phyloP scores from a whole-genome alignment of 2,329 filamentous ascomycete species.

The Zalaria obscura region DNA sequence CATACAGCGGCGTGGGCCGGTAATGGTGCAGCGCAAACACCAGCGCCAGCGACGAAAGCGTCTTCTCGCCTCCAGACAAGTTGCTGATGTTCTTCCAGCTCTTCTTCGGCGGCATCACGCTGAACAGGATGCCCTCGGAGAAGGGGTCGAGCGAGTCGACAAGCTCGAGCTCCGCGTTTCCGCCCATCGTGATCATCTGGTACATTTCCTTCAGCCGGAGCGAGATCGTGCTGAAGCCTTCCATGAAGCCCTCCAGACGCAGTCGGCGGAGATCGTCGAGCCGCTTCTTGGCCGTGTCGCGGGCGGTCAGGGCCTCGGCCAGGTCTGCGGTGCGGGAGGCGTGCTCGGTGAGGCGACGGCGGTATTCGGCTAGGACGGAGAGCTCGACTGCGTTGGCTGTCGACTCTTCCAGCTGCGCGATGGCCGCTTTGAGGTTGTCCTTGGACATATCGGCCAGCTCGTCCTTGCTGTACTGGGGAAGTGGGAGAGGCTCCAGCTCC shows the following conservation, averaged over 20 bases:
- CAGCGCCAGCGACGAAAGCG: constrained; percentile 75
- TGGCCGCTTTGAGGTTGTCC: constrained; percentile 46
- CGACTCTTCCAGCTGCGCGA: constrained; percentile 54
- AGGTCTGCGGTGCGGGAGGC: constrained; percentile 72
- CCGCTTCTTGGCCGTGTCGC: constrained; percentile 80
- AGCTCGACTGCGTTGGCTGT: constrained; percentile 84
- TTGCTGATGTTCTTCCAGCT: constrained; percentile 99
- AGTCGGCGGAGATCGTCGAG: constrained; percentile 84
- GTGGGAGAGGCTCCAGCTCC: constrained; percentile 40
- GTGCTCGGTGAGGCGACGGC: constrained; percentile 72
- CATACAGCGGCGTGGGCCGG: constrained; percentile 91
- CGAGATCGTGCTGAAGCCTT: constrained; percentile 88
- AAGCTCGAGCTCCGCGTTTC: constrained; percentile 92
- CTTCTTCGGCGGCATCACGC: constrained; percentile 99
- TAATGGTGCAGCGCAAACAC: constrained; percentile 99
- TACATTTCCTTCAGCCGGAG: constrained; percentile 98
- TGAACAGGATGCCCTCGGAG: constrained; percentile 91
- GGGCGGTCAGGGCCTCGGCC: constrained; percentile 57
- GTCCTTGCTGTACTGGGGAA: constrained; percentile 68
- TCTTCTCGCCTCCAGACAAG: constrained; percentile 93
- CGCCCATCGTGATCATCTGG: constrained; percentile 99
- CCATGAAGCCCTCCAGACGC: constrained; percentile 94
- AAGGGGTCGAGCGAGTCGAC: constrained; percentile 95
- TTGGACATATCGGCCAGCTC: constrained; percentile 51
- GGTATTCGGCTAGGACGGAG: constrained; percentile 76